Conservation (phyloP, 768 basidiomycete genomes). For the Mrakia hoshinonis region DNA sequence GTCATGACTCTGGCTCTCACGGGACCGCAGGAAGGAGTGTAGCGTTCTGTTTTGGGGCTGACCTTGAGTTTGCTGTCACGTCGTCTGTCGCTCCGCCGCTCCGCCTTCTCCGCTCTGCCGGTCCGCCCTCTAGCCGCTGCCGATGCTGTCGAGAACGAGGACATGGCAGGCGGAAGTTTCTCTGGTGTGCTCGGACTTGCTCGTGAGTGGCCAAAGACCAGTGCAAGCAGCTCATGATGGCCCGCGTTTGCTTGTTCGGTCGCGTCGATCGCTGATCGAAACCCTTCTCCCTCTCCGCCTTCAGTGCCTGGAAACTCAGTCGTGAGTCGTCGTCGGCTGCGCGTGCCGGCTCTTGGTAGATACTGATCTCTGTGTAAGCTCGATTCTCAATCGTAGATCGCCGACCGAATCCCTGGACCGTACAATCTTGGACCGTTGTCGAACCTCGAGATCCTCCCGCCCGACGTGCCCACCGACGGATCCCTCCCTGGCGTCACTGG, state of each 20-base stretch:
- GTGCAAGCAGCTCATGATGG: no score
- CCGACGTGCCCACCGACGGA: background rate
- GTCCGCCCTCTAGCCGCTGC: constrained; percentile 12
- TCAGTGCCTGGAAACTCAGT: constrained; percentile 26
- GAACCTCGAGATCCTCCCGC: constrained; percentile 24
- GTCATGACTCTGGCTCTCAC: background rate
- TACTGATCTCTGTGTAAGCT: background rate
- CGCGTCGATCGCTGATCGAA: background rate
- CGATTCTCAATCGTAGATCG: background rate
- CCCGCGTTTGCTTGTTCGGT: background rate
- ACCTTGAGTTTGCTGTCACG: background rate
- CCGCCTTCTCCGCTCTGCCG: background rate
- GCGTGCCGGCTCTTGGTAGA: no score
- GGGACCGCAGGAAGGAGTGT: background rate
- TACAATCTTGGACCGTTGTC: constrained; percentile 19
- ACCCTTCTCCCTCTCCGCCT: background rate
- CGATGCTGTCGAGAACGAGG: constrained; percentile 10
- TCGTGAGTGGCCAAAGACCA: background rate
- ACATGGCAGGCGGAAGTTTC: constrained; percentile 22
- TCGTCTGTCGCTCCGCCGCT: background rate
- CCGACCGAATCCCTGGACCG: background rate
- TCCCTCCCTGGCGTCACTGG: constrained; percentile 10
- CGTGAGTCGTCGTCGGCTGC: constrained; percentile 5
- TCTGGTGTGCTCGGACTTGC: constrained; percentile 24
- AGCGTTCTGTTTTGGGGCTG: background rate